phyloP scores from a whole-genome alignment of 768 basidiomycete species.

The Tylopilus balloui region DNA sequence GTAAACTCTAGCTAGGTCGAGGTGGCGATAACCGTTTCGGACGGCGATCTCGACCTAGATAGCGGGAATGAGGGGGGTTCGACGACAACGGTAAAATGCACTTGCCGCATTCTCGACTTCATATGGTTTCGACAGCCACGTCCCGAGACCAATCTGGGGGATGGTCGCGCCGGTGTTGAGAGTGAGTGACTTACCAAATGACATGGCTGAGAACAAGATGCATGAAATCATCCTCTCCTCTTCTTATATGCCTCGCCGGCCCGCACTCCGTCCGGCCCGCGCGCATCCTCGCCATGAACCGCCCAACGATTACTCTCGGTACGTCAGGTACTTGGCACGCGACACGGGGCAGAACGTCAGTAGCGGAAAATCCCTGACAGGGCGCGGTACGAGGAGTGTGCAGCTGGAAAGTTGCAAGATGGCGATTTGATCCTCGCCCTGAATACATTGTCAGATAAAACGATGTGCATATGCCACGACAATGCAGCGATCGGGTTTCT shows the following conservation, averaged over 20 bases:
- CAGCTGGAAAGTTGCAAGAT: not conserved
- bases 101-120: slow-evolving; percentile 72
- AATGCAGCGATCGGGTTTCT: not conserved
- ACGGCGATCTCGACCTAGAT: slow-evolving; percentile 73
- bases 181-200: slow-evolving; percentile 34
- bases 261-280: slow-evolving; percentile 11
- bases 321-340: not conserved
- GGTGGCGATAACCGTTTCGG: slow-evolving; percentile 72
- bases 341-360: not conserved
- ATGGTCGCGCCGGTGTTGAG: slow-evolving; percentile 50
- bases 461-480: no score
- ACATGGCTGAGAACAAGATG: slow-evolving; percentile 32
- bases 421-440: not conserved
- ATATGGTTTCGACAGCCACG: slow-evolving; percentile 71
- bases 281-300: no score
- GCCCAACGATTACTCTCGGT: no score
- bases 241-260: slow-evolving; percentile 6
- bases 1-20: slow-evolving; percentile 81
- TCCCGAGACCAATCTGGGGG: slow-evolving; percentile 79
- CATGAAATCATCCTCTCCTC: not conserved
- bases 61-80: not conserved
- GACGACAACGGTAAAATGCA: not conserved
- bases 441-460: no score
- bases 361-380: not conserved
- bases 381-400: not conserved